Conservation (phyloP, 2,329 filamentous ascomycete species). For the Microdochium nivale region DNA sequence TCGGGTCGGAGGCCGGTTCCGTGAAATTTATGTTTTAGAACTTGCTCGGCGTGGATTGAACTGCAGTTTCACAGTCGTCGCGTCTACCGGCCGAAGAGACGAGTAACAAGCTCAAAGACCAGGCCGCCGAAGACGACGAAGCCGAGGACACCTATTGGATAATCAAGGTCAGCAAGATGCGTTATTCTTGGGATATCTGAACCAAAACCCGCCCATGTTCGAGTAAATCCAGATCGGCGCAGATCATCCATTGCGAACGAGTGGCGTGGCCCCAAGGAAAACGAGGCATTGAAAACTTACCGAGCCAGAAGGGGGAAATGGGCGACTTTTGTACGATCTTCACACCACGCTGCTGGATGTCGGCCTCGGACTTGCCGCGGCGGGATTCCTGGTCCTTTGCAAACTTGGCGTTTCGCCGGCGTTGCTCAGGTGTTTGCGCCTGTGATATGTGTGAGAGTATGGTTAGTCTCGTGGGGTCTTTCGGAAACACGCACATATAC, state of each 20-base stretch:
- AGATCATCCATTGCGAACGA: no score
- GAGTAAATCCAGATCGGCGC: no score
- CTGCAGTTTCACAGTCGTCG: not conserved
- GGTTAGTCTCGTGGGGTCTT: not conserved
- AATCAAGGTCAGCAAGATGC: conserved; percentile 3
- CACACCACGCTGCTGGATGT: conserved; percentile 51
- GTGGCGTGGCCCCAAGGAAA: no score
- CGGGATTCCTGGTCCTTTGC: conserved; percentile 63
- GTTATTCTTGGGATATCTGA: not conserved
- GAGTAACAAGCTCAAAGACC: conserved; percentile 47
- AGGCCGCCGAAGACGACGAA: conserved; percentile 55
- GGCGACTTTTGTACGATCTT: conserved; percentile 51
- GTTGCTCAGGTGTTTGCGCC: conserved; percentile 81
- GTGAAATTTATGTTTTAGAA: no score
- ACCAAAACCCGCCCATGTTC: no score
- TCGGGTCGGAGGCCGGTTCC: no score
- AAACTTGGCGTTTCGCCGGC: conserved; percentile 73
- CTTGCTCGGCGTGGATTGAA: no score
- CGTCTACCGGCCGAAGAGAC: conserved; percentile 34
- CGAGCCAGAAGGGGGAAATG: conserved; percentile 56
- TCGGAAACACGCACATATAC: no score
- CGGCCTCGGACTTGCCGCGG: conserved; percentile 63
- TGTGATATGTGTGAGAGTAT: conserved; percentile 23
- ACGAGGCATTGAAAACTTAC: conserved; percentile 27
- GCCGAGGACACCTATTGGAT: conserved; percentile 38